Evolutionary conservation across 2,329 filamentous ascomycete genomes (phyloP).

Genomic region (Microdochium trichocladiopsis): DNA sequence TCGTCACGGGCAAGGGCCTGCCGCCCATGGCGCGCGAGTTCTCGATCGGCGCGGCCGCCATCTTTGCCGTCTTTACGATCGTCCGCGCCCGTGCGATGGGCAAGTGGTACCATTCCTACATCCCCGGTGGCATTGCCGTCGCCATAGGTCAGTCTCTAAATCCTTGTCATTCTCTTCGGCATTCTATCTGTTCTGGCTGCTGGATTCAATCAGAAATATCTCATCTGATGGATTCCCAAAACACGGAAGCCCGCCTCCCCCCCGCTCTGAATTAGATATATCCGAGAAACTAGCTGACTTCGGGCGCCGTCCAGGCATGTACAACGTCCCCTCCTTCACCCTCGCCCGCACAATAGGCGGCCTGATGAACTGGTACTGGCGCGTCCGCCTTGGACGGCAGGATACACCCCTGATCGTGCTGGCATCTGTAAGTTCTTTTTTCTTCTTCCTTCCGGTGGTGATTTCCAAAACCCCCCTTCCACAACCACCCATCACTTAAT

Average conservation of each 20-base stretch:
- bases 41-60: slow-evolving; percentile 63
- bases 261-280: background rate
- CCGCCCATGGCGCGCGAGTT: slow-evolving; percentile 79
- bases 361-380: slow-evolving; percentile 70
- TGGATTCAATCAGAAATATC: too few species aligned
- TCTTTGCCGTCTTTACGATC: slow-evolving; percentile 68
- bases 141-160: slow-evolving; percentile 72
- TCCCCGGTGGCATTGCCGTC: slow-evolving; percentile 92
- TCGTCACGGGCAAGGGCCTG: slow-evolving; percentile 86
- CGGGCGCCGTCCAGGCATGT: slow-evolving; percentile 60
- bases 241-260: too few species aligned
- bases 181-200: too few species aligned
- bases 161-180: background rate
- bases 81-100: slow-evolving; percentile 54
- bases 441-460: background rate
- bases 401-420: slow-evolving; percentile 84
- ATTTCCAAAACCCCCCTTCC: too few species aligned
- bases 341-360: slow-evolving; percentile 82
- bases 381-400: slow-evolving; percentile 37
- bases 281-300: slow-evolving; percentile 2
- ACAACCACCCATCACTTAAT: slow-evolving; percentile 1
- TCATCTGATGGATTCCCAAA: too few species aligned
- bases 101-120: slow-evolving; percentile 61
- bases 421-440: slow-evolving; percentile 56
- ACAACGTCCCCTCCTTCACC: slow-evolving; percentile 95